A percentile compares a stretch with the other conserved stretches of the same genome.
phyloP scores from a whole-genome alignment of 108 stramenopile genomes.

The Nannochloropsis salina region DNA sequence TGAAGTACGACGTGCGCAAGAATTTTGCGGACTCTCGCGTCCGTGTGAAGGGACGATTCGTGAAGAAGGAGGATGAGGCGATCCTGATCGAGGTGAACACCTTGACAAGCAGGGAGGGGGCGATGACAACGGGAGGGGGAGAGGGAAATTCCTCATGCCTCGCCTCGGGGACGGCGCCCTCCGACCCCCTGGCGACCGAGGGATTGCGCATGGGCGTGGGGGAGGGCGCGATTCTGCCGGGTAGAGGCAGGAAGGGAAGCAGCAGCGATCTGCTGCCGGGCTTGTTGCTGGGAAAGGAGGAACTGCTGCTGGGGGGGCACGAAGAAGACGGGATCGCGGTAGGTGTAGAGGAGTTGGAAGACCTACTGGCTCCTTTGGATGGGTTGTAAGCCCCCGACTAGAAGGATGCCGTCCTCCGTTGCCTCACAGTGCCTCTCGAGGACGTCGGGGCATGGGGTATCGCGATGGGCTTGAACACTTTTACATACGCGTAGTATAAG shows the following conservation, averaged over 20 bases:
- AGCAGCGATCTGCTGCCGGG: neutral
- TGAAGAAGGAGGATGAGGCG: slow-evolving; percentile 96
- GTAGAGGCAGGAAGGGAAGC: neutral
- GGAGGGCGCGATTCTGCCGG: neutral
- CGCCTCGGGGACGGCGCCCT: neutral
- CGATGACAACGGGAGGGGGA: neutral
- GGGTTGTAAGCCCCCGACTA: neutral
- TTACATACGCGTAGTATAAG: too few species aligned
- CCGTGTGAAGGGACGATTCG: slow-evolving; percentile 94
- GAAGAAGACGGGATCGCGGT: neutral
- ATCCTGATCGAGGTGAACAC: slow-evolving; percentile 51
- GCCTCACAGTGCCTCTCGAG: too few species aligned
- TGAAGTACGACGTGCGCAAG: slow-evolving; percentile 97
- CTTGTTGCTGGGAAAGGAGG: neutral
- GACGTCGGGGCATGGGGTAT: too few species aligned
- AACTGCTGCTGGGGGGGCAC: neutral
- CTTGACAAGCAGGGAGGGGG: neutral
- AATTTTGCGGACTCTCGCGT: slow-evolving; percentile 93
- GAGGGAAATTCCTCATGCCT: too few species aligned
- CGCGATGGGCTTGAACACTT: too few species aligned
- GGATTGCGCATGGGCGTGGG: neutral
- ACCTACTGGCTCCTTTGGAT: neutral
- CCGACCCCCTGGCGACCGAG: neutral
- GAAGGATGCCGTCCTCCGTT: too few species aligned
- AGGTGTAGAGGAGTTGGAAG: neutral